Base-by-base conservation (phyloP, 495 filamentous ascomycete species). In the Penicillium canariense region DNA sequence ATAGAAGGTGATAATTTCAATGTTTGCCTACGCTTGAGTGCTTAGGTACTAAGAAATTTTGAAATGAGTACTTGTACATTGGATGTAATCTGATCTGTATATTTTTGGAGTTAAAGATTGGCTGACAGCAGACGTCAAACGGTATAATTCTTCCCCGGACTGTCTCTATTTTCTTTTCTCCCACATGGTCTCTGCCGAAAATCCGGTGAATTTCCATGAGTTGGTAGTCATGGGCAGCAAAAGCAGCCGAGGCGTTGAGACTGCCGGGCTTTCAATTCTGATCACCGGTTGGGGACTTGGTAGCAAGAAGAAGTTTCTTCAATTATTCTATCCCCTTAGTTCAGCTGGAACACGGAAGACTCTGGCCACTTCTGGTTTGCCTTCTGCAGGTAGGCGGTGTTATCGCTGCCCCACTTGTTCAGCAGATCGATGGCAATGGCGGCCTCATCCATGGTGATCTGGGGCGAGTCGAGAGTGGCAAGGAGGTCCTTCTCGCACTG, bases 331-430 rank as follows among this genome's bases (percentile, higher is more conserved):
- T 39, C 30, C 35, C 26, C 34, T 66, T 53, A 76, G 31, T 67
- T 57, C 47, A 68, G 45, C 45, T 65, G 57, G 58, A 91, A 90
- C 5, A 78, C 68, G 1, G 78, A 81, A 15, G 87, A 85, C 63
- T 90, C 81, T 0, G 86, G 85, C 85, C 89, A 95, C 75, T 82
- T 84, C 59, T 76, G 68, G 48, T 73, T 74, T n/a, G 88, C 88
- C 45, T 82, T 82, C 47, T 83, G 68, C 34, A 79, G 71, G 63
- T 90, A 93, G 20, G 72, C 71, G 4, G 82, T 63, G 55, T 72
- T 77, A 47, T 84, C 77, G 46, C 76, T 75, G 35, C 80, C 81
- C 83, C 87, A 86, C 51, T 81, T 77, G 49, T 68, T 71, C 27
- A 95, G 62, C 25, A 87, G 62, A 4, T 78, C 72, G 27, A 90